Conservation (phyloP, 148 eudicot genomes). For the Nepenthes gracilis region DNA sequence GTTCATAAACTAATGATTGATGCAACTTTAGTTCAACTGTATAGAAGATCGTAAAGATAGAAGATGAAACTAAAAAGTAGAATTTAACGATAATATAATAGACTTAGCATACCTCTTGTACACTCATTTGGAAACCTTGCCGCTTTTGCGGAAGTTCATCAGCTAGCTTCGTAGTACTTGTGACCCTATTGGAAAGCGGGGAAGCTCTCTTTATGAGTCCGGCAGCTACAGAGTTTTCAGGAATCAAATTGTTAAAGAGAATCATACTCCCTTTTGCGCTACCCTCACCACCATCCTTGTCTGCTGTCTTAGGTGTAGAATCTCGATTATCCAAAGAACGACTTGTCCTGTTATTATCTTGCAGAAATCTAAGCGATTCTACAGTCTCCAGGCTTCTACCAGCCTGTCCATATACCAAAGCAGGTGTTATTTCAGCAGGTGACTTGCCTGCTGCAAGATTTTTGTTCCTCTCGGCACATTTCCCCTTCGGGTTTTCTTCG, state of each 20-base stretch:
- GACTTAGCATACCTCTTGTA: constrained; percentile 47
- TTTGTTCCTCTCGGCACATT: constrained; percentile 33
- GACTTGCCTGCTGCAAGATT: constrained; percentile 22
- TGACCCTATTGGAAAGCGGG: constrained; percentile 8
- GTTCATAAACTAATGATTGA: too few species aligned
- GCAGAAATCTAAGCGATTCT: constrained; percentile 32
- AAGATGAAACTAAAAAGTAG: neutral
- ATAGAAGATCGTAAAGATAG: neutral
- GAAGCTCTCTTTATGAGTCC: constrained; percentile 12
- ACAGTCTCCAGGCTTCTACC: constrained; percentile 31
- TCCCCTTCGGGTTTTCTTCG: constrained; percentile 66
- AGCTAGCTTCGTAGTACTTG: constrained; percentile 11
- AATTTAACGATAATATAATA: neutral
- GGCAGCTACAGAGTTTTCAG: constrained; percentile 16
- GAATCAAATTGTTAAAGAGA: constrained; percentile 10
- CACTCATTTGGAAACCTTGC: constrained; percentile 74
- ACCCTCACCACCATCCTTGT: constrained; percentile 21
- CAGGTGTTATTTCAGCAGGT: constrained; percentile 25
- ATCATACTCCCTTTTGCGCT: constrained; percentile 6
- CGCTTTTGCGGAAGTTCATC: constrained; percentile 34
- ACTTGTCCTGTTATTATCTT: constrained; percentile 18
- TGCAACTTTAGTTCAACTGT: too few species aligned
- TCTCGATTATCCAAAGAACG: constrained; percentile 18
- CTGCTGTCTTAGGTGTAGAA: constrained; percentile 14
- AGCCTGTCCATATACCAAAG: constrained; percentile 35